These are phyloP conservation scores for Dendrobium catenatum DNA, from an alignment of 106 monocot genomes.

Conservation along the genomic window DNA sequence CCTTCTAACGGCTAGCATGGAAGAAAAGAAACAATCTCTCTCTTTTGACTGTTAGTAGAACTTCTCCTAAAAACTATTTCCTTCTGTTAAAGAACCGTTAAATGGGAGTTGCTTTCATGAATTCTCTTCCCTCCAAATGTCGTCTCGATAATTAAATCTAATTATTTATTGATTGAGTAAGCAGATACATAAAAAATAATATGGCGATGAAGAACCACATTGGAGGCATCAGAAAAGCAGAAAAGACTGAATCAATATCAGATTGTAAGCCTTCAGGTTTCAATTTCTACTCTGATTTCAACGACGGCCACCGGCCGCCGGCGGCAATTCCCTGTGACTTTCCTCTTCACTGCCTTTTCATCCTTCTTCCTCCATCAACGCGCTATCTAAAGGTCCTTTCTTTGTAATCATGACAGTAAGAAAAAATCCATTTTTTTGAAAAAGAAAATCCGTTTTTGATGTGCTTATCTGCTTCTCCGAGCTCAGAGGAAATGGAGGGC, in stretches of 20 bases:
- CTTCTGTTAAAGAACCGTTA: too few relatives aligned
- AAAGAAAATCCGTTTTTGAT: neutral
- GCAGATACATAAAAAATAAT: too few relatives aligned
- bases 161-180: neutral
- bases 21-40: too few relatives aligned
- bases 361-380: neutral
- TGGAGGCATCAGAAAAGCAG: neutral
- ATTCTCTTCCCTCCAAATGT: constrained; percentile 4
- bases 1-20: too few relatives aligned
- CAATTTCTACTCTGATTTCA: neutral
- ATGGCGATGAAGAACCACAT: neutral
- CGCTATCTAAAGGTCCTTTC: neutral
- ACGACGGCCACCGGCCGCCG: neutral
- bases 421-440: neutral
- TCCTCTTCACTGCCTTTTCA: neutral
- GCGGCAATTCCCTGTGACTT: neutral
- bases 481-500: constrained; percentile 21
- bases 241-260: neutral
- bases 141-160: neutral
- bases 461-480: neutral
- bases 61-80: too few relatives aligned
- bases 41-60: too few relatives aligned
- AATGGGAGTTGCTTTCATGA: neutral
- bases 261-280: neutral
- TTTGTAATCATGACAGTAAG: too few relatives aligned